Conservation (phyloP, 2,329 filamentous ascomycete genomes). For the Paecilomyces formosus region DNA sequence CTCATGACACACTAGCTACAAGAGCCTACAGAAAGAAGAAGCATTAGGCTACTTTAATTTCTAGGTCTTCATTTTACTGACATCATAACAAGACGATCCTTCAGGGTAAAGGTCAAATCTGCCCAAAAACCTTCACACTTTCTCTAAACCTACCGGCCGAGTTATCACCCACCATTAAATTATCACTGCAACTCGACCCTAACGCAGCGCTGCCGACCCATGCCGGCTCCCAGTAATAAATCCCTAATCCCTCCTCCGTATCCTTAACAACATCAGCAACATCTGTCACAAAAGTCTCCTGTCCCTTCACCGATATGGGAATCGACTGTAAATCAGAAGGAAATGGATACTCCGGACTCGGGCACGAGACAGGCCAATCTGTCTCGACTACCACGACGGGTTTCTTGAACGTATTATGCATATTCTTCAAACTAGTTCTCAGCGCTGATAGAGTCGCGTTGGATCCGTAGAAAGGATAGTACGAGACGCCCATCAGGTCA, state of each 20-base stretch:
- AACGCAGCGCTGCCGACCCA: conserved; percentile 60
- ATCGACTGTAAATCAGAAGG: conserved; percentile 54
- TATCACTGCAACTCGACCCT: conserved; percentile 59
- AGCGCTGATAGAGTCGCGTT: conserved; percentile 53
- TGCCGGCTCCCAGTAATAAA: conserved; percentile 70
- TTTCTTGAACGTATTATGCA: conserved; percentile 58
- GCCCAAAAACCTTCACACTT: conserved; percentile 50
- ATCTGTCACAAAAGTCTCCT: conserved; percentile 53
- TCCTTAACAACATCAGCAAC: conserved; percentile 51
- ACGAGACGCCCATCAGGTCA: conserved; percentile 65
- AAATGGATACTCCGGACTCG: conserved; percentile 51
- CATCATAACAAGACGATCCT: neutral
- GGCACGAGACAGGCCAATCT: conserved; percentile 61
- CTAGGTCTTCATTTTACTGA: no score
- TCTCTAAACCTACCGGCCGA: conserved; percentile 45
- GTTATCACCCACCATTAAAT: conserved; percentile 51
- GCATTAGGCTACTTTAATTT: no score
- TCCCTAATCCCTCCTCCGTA: conserved; percentile 48
- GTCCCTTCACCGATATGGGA: conserved; percentile 56
- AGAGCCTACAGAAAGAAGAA: neutral
- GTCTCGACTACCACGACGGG: conserved; percentile 62
- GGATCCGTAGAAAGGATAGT: conserved; percentile 63
- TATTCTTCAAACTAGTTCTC: conserved; percentile 48
- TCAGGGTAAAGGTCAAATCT: conserved; percentile 22
- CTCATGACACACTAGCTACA: neutral